Evolutionary conservation across 1,284 basidiomycete genomes (phyloP), one percentile per base, ranked within the genome.

Genomic region (Erythrobasidium hasegawianum): DNA sequence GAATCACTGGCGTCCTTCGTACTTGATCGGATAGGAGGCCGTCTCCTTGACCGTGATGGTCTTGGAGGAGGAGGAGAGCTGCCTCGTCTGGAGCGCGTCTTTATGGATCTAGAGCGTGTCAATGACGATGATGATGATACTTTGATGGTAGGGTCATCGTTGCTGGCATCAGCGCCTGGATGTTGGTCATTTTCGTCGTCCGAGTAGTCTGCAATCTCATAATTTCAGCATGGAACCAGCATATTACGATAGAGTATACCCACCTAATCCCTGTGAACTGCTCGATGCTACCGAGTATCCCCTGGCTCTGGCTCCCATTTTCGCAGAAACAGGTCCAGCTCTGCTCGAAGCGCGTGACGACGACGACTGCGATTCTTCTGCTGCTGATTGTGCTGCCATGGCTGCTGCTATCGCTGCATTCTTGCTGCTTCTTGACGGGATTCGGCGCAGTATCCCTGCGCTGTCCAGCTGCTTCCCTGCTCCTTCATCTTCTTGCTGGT

Each of bases 271-370:
- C 33, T 33, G 33, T 33, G 33, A 4, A 33, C 11, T 4, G 33
- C 33, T 33, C 33, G 33, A 33, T 33, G 33, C 33, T 33, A 33
- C 33, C 33, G 33, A 33, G 33, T 33, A 4, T 33, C 33, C 33
- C 11, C 33, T 33, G 33, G 33, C 33, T 33, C 33, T 33, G 33
- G 5, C 11, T 11, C 33, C 33, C 33, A 33, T 33, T 33, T 33
- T 33, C 33, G 33, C 33, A 33, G n/a, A n/a, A n/a, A n/a, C n/a
- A n/a, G n/a, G 11, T n/a, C 40, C n/a, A 11, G 14, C 14, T 24
- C 43, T 47, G n/a, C 43, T 47, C 14, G 43, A 47, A 47, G 43
- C 16, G n/a, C n/a, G 22, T n/a, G 43, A 47, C 43, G 43, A 47
- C 43, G 43, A 7, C n/a, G 43, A 8, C 16, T 5, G 16, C 16